Evolutionary conservation across 768 basidiomycete genomes (phyloP).

Genomic region (Phaeotremella skinneri): DNA sequence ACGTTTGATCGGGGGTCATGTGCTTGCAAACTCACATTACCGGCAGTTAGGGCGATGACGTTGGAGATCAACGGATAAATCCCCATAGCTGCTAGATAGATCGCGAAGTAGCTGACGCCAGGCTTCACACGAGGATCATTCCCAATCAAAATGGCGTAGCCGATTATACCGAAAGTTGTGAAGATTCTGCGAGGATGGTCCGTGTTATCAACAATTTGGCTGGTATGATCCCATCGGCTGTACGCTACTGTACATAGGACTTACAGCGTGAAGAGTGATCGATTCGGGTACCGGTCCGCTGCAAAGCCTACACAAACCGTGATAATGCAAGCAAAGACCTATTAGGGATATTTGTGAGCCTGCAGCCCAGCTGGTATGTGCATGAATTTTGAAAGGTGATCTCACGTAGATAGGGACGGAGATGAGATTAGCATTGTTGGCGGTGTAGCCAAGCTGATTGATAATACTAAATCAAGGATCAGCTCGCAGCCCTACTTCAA

Average conservation of each 20-base stretch:
- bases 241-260: neutral
- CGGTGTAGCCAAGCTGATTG: conserved; percentile 12
- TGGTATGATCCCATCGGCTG: neutral
- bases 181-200: conserved; percentile 7
- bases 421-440: conserved; percentile 12
- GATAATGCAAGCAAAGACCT: conserved; percentile 2
- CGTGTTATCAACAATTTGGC: too few relatives aligned
- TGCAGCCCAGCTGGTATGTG: too few relatives aligned
- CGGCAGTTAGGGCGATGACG: conserved; percentile 34
- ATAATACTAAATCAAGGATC: neutral
- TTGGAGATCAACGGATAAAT: conserved; percentile 36
- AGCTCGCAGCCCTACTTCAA: neutral
- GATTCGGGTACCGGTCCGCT: neutral
- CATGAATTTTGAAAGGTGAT: neutral
- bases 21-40: conserved; percentile 30
- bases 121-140: conserved; percentile 11
- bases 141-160: conserved; percentile 25
- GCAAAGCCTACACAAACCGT: neutral
- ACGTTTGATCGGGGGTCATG: too few relatives aligned
- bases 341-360: too few relatives aligned
- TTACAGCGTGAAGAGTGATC: neutral
- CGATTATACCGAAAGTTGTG: conserved; percentile 25
- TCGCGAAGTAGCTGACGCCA: conserved; percentile 27
- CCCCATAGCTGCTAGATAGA: conserved; percentile 34
- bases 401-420: conserved; percentile 12